Percentiles rank a stretch among this genome's conserved stretches.
These are phyloP conservation scores for Fusarium subtropicale DNA, from an alignment of 2,329 filamentous ascomycete species.

Conservation along the genomic window DNA sequence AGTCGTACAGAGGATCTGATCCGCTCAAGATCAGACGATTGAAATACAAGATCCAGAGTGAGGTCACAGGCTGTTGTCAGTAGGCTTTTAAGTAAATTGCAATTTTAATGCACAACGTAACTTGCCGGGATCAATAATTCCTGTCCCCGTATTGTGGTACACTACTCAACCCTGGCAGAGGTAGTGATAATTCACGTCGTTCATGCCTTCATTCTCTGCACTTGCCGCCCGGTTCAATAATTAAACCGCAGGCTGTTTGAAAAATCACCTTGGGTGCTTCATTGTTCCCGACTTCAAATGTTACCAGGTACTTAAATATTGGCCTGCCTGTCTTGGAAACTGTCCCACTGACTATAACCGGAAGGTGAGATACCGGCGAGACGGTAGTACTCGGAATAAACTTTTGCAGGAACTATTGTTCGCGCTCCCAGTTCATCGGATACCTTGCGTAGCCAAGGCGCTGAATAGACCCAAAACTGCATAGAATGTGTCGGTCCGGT, in stretches of 20 bases:
- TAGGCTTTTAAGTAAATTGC: not conserved
- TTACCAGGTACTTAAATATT: slow-evolving; percentile 2
- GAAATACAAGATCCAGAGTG: slow-evolving; percentile 2
- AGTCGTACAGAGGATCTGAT: not conserved
- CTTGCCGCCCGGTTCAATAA: not conserved
- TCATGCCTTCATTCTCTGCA: not conserved
- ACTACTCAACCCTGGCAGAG: not conserved
- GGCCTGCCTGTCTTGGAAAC: not conserved
- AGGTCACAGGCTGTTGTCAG: slow-evolving; percentile 7
- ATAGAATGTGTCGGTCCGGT: slow-evolving; percentile 3
- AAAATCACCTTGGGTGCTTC: not conserved
- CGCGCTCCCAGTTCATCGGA: not conserved
- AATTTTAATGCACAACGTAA: not conserved
- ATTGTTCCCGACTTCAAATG: slow-evolving; percentile 1
- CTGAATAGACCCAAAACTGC: not conserved
- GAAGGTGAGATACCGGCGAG: slow-evolving; percentile 4
- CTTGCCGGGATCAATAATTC: not conserved
- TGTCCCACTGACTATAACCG: slow-evolving; percentile 12
- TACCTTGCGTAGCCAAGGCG: slow-evolving; percentile 3
- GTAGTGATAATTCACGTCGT: not conserved
- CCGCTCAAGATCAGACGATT: not conserved
- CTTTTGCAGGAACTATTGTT: slow-evolving; percentile 4
- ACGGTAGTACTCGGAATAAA: slow-evolving; percentile 5
- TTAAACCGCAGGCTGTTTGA: not conserved
- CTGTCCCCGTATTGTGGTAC: not conserved